phyloP scores from a whole-genome alignment of 495 filamentous ascomycete genomes.

The Neurospora sublineolata region DNA sequence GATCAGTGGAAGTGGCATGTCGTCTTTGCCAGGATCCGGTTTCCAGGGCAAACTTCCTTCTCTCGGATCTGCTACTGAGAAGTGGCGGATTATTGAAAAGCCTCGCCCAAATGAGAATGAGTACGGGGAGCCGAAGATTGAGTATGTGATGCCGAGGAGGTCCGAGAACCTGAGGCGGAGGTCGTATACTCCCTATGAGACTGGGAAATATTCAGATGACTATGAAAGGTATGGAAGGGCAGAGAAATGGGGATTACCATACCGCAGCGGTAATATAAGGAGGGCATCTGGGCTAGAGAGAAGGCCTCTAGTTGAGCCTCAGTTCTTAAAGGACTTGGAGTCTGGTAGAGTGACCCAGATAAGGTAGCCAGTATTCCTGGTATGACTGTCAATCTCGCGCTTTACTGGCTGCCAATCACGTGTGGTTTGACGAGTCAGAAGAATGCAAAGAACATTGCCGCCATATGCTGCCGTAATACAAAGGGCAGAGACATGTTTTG shows the following conservation, averaged over 20 bases:
- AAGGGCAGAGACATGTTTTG: background rate
- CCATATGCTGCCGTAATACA: too few relatives aligned
- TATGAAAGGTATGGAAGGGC: background rate
- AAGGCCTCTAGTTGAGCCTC: too few relatives aligned
- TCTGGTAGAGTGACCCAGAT: too few relatives aligned
- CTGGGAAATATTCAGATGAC: background rate
- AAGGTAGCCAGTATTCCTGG: too few relatives aligned
- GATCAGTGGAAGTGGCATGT: background rate
- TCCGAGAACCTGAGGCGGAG: background rate
- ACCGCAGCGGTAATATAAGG: too few relatives aligned
- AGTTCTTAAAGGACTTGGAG: too few relatives aligned
- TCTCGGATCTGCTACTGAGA: background rate
- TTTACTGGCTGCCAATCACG: too few relatives aligned
- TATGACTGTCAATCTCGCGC: too few relatives aligned
- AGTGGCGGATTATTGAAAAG: background rate
- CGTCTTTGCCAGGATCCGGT: background rate
- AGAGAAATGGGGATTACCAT: background rate
- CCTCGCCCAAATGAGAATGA: background rate
- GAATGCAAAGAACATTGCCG: too few relatives aligned
- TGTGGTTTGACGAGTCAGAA: too few relatives aligned
- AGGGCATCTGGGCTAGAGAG: too few relatives aligned
- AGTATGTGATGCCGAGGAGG: background rate
- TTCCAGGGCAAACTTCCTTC: background rate
- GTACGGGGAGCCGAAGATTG: background rate
- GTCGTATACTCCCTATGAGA: background rate